Conservation (phyloP, 495 filamentous ascomycete species). For the Lophiotrema nucula region DNA sequence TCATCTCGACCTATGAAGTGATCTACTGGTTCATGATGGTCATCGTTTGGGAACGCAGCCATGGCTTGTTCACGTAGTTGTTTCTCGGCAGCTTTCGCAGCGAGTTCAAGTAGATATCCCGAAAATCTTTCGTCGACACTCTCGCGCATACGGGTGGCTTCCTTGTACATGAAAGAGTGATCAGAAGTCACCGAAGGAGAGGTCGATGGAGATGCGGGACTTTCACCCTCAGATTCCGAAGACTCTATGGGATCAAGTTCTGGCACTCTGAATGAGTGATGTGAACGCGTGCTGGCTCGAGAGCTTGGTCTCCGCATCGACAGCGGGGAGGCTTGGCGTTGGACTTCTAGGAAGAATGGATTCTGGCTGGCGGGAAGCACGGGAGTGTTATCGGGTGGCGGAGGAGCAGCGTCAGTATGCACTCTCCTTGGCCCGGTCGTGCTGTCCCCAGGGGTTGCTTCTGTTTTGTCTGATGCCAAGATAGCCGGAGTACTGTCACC, state of each 20-base stretch:
- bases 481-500: slow-evolving; percentile 34
- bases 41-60: slow-evolving; percentile 68
- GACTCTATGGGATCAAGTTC: slow-evolving; percentile 55
- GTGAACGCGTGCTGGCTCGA: slow-evolving; percentile 46
- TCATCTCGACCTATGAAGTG: slow-evolving; percentile 58
- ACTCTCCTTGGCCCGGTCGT: slow-evolving; percentile 15
- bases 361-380: slow-evolving; percentile 8
- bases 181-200: slow-evolving; percentile 47
- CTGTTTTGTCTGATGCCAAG: slow-evolving; percentile 43
- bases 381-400: slow-evolving; percentile 30
- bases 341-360: slow-evolving; percentile 28
- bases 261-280: slow-evolving; percentile 57
- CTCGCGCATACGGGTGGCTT: slow-evolving; percentile 50
- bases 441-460: slow-evolving; percentile 33
- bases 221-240: slow-evolving; percentile 53
- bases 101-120: slow-evolving; percentile 72
- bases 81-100: slow-evolving; percentile 71
- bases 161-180: slow-evolving; percentile 40
- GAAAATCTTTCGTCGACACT: slow-evolving; percentile 70
- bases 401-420: slow-evolving; percentile 13
- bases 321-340: slow-evolving; percentile 31
- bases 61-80: slow-evolving; percentile 68
- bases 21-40: slow-evolving; percentile 60
- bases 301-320: slow-evolving; percentile 43
- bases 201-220: slow-evolving; percentile 50